phyloP scores from a whole-genome alignment of 805 yeast genomes.

The Grigorovia yakushimaensis region DNA sequence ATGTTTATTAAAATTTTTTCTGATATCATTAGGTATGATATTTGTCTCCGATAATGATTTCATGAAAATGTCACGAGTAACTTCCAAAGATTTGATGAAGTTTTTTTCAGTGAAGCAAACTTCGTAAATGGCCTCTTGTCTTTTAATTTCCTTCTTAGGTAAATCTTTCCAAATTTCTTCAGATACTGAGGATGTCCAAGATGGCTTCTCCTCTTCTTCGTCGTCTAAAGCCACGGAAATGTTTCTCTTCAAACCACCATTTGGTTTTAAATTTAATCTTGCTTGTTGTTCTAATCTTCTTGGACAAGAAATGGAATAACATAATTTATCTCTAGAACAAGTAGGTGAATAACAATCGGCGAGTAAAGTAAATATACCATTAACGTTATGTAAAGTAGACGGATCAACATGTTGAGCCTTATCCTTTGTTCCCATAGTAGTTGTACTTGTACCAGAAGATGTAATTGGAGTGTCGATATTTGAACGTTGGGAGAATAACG shows the following conservation, averaged over 20 bases:
- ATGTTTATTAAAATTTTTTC: constrained; percentile 84
- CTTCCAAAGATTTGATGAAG: constrained; percentile 89
- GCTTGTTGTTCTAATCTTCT: constrained; percentile 93
- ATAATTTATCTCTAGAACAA: constrained; percentile 75
- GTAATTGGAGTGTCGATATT: neutral
- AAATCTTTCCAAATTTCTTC: constrained; percentile 65
- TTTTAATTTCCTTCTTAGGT: constrained; percentile 75
- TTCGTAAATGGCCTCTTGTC: constrained; percentile 94
- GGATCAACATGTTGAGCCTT: constrained; percentile 1
- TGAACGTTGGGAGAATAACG: constrained; percentile 1
- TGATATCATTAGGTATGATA: constrained; percentile 77
- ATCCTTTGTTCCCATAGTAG: neutral
- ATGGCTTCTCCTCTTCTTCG: constrained; percentile 61
- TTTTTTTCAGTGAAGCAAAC: constrained; percentile 89
- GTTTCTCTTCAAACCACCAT: constrained; percentile 73
- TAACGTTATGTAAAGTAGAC: constrained; percentile 29
- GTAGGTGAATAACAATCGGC: constrained; percentile 97
- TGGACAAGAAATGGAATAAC: constrained; percentile 96
- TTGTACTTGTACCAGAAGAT: neutral
- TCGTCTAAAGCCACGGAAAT: constrained; percentile 29
- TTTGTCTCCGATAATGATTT: constrained; percentile 80
- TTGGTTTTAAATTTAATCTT: constrained; percentile 75
- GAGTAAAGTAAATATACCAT: constrained; percentile 86
- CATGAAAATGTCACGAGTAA: constrained; percentile 87
- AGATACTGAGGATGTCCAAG: constrained; percentile 92